Base-by-base conservation (phyloP, 805 yeast species). In the Metschnikowia reukaufii region DNA sequence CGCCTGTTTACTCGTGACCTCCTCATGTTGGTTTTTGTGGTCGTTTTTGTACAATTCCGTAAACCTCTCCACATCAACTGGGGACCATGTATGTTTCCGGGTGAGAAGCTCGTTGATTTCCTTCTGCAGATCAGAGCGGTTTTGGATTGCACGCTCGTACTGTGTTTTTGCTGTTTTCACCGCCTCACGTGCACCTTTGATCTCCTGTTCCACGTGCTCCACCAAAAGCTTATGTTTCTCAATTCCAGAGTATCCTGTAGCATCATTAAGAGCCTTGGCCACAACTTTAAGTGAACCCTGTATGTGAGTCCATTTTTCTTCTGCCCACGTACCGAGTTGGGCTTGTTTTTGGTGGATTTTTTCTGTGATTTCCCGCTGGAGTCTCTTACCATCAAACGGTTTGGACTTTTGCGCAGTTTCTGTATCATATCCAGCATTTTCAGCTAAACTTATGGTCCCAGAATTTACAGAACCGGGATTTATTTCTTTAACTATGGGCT, bases 81-180 rank as follows among this genome's bases (percentile, higher is more conserved):
- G 72, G 1, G 78, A 64, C 99, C 99, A 94, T 18, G 78, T 74
- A 55, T 84, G 83, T 55, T 94, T 91, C 41, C 97, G 70, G 54
- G 92, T 92, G 32, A 94, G 67, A 15, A 94, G 70, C 58, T 90
- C 97, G 62, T 91, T 94, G 43, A 94, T 83, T 55, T 88, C 90
- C 45, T 82, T 78, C 61, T 95, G 99, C 31, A 92, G 83, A 10
- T 67, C 67, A 0, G 88, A 74, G 50, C 97, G 75, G 33, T 68
- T 65, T 16, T 78, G 77, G 16, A 88, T 79, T 0, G 96, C 89
- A 9, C 72, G 72, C 4, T 78, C 67, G 61, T 88, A 85, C 3
- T 58, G 58, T 0, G 57, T 60, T 59, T 86, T 88, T 4, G 79
- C 70, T 0, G 31, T 36, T 35, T 71, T 73, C 5, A 86, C 82